A percentile compares a stretch with the other conserved stretches of the same genome.
phyloP scores from a whole-genome alignment of 2,329 filamentous ascomycete species.

The Sclerotinia nivalis region DNA sequence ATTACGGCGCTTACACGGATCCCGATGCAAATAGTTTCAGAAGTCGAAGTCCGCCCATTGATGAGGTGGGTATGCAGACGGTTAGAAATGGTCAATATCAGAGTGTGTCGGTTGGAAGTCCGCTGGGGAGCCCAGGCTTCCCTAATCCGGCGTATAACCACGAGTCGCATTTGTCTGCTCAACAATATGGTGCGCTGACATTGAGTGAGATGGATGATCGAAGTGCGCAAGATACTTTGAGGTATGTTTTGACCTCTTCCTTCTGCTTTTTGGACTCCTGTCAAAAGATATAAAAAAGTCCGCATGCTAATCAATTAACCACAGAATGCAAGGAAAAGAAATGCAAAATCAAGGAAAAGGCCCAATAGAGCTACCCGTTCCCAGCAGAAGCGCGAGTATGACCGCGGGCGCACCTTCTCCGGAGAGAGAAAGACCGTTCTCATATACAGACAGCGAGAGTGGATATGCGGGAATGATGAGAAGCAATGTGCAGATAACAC shows the following conservation, averaged over 20 bases:
- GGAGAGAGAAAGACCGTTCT: conserved; percentile 15
- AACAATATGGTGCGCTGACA: background rate
- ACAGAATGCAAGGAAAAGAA: conserved; percentile 12
- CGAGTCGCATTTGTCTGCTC: background rate
- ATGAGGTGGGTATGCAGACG: conserved; percentile 19
- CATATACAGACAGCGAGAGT: conserved; percentile 21
- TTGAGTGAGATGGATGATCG: conserved; percentile 21
- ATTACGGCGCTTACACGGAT: conserved; percentile 15
- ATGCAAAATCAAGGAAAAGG: conserved; percentile 18
- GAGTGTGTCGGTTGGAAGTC: conserved; percentile 18
- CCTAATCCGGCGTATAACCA: conserved; percentile 14
- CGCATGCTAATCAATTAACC: background rate
- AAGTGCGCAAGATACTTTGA: conserved; percentile 15
- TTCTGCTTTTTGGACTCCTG: too few relatives aligned
- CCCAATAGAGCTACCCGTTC: conserved; percentile 16
- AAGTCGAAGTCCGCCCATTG: conserved; percentile 20
- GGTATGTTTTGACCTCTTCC: background rate
- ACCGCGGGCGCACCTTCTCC: conserved; percentile 14
- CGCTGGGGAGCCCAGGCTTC: conserved; percentile 17
- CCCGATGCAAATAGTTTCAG: conserved; percentile 21
- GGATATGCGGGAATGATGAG: conserved; percentile 23
- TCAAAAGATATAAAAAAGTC: background rate
- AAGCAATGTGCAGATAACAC: background rate
- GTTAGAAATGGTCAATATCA: conserved; percentile 23
- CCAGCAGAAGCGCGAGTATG: conserved; percentile 20